These are phyloP conservation scores for Dipteronia dyeriana DNA, from an alignment of 345 rosid genomes.

Conservation along the genomic window DNA sequence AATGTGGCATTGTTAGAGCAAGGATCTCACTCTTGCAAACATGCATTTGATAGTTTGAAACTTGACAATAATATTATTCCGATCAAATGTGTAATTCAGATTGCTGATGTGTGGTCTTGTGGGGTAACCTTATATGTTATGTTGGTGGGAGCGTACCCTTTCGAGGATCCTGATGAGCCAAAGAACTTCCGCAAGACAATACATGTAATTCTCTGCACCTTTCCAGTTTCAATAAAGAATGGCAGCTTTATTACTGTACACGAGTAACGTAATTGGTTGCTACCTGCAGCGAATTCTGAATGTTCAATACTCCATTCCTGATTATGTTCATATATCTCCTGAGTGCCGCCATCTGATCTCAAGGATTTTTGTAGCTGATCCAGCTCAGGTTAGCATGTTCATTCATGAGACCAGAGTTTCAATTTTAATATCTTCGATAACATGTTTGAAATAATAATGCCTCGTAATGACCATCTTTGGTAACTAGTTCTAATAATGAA, in stretches of 20 bases:
- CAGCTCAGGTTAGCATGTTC: constrained; percentile 61
- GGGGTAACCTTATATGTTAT: constrained; percentile 96
- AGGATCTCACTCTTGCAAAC: neutral
- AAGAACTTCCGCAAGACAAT: constrained; percentile 92
- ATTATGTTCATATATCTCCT: constrained; percentile 85
- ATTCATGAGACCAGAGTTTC: constrained; percentile 12
- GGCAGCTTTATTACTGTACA: neutral
- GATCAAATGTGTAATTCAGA: constrained; percentile 39
- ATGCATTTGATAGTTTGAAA: neutral
- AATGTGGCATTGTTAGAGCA: neutral
- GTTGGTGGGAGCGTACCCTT: constrained; percentile 99
- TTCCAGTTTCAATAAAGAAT: neutral
- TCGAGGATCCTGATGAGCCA: constrained; percentile 97
- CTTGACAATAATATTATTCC: constrained; percentile 10
- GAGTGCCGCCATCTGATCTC: constrained; percentile 94
- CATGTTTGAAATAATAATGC: neutral
- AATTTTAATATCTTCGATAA: neutral
- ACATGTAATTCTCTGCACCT: constrained; percentile 49
- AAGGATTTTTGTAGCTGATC: constrained; percentile 93
- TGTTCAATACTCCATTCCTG: constrained; percentile 96
- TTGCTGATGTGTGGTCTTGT: constrained; percentile 99
- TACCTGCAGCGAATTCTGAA: constrained; percentile 81
- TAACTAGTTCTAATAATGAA: too few species aligned
- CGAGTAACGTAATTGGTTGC: constrained; percentile 11
- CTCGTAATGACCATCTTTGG: too few species aligned